phyloP scores from a whole-genome alignment of 2,329 filamentous ascomycete genomes.

The Apiospora koreana region DNA sequence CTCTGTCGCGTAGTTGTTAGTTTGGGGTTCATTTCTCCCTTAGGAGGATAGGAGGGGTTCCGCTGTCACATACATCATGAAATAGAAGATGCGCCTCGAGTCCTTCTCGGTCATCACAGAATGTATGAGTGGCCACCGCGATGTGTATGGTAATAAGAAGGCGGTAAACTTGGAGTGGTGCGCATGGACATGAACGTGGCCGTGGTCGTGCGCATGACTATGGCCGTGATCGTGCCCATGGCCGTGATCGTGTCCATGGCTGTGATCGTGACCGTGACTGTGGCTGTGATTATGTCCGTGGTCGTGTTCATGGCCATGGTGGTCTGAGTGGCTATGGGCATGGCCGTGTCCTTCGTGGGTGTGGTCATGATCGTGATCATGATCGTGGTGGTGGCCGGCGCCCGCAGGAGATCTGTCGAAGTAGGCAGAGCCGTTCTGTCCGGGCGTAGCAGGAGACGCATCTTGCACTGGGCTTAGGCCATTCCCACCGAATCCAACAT shows the following conservation, averaged over 20 bases:
- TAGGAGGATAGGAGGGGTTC: background rate
- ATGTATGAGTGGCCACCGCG: constrained; percentile 76
- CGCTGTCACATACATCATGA: constrained; percentile 71
- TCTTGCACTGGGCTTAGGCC: constrained; percentile 21
- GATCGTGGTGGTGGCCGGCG: constrained; percentile 24
- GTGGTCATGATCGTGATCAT: constrained; percentile 24
- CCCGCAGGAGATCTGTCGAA: constrained; percentile 19
- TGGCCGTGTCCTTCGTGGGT: constrained; percentile 28
- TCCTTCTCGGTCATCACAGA: constrained; percentile 89
- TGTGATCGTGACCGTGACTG: constrained; percentile 19
- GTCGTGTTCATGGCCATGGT: constrained; percentile 26
- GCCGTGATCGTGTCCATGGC: constrained; percentile 24
- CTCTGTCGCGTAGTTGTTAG: constrained; percentile 47
- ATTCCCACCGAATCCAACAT: background rate
- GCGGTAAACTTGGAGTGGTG: constrained; percentile 70
- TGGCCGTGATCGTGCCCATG: constrained; percentile 19
- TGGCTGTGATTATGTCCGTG: constrained; percentile 24
- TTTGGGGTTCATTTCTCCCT: background rate
- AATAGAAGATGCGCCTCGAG: constrained; percentile 94
- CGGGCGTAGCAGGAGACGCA: constrained; percentile 18
- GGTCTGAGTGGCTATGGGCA: constrained; percentile 21
- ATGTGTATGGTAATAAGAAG: constrained; percentile 68
- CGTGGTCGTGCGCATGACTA: constrained; percentile 16
- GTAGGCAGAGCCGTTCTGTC: constrained; percentile 17
- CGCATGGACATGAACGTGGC: constrained; percentile 32